Conservation (phyloP, 2,329 filamentous ascomycete genomes). For the Botrytis fragariae region DNA sequence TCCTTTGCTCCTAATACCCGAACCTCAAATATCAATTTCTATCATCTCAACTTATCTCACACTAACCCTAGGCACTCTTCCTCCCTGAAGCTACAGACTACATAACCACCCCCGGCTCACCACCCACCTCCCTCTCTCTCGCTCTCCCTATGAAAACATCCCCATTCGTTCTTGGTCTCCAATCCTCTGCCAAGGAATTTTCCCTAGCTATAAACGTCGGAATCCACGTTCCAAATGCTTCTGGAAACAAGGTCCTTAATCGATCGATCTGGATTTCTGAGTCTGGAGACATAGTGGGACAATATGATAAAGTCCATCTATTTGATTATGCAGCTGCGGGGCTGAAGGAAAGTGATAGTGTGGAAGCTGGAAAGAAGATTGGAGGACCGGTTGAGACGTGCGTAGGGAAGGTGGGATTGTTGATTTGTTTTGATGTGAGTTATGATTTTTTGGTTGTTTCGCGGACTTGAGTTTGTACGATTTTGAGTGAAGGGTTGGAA, state of each 20-base stretch:
- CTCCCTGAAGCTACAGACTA: constrained; percentile 75
- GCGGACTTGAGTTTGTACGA: not conserved
- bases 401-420: constrained; percentile 71
- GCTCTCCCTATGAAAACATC: constrained; percentile 64
- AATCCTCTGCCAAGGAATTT: constrained; percentile 61
- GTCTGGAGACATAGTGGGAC: constrained; percentile 54
- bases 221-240: constrained; percentile 68
- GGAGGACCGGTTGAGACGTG: constrained; percentile 68
- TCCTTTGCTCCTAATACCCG: not conserved
- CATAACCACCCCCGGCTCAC: constrained; percentile 59
- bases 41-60: not conserved
- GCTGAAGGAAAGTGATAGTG: constrained; percentile 63
- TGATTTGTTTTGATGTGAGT: constrained; percentile 80
- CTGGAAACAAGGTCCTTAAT: constrained; percentile 54
- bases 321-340: constrained; percentile 64
- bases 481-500: not conserved
- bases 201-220: constrained; percentile 78
- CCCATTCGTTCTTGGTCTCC: constrained; percentile 74
- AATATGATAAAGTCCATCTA: constrained; percentile 86
- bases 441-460: constrained; percentile 29
- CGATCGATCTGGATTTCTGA: constrained; percentile 65
- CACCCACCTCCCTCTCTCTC: constrained; percentile 67
- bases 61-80: constrained; percentile 65
- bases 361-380: constrained; percentile 65
- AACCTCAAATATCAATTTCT: constrained; percentile 4